Percentiles rank a stretch among this genome's conserved stretches.
Conservation (phyloP, 805 yeast genomes). For the Lachancea quebecensis region DNA sequence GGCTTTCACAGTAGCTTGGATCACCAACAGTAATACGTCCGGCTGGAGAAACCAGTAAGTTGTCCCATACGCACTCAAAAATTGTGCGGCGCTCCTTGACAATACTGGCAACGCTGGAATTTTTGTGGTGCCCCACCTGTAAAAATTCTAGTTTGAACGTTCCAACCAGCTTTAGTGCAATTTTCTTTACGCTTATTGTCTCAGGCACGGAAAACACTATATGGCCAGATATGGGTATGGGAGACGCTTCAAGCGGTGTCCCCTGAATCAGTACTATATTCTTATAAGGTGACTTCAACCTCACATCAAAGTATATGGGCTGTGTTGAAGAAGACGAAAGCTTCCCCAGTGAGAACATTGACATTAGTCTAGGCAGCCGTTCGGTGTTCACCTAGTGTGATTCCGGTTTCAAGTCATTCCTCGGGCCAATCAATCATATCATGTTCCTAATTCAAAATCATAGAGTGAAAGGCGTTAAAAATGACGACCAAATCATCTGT, state of each 20-base stretch:
- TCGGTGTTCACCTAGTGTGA: background rate
- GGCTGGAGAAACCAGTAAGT: conserved; percentile 32
- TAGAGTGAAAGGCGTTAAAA: too few species aligned
- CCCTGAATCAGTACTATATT: conserved; percentile 77
- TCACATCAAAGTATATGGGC: conserved; percentile 29
- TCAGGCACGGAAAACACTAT: conserved; percentile 67
- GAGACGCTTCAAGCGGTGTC: conserved; percentile 63
- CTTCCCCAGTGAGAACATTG: conserved; percentile 8
- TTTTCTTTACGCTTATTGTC: conserved; percentile 52
- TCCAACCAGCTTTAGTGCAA: conserved; percentile 58
- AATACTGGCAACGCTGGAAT: conserved; percentile 31
- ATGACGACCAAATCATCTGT: too few species aligned
- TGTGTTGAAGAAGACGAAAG: conserved; percentile 5
- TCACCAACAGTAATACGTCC: conserved; percentile 25
- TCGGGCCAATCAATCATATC: too few species aligned
- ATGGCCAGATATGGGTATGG: conserved; percentile 67
- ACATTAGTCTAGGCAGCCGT: background rate
- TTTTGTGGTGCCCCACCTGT: conserved; percentile 37
- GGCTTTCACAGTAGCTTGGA: background rate
- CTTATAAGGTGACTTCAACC: conserved; percentile 33
- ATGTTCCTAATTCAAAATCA: too few species aligned
- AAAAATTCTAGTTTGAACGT: conserved; percentile 54
- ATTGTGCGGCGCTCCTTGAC: conserved; percentile 49
- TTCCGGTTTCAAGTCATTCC: too few species aligned
- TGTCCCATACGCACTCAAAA: conserved; percentile 72